Conservation (phyloP, 2,329 filamentous ascomycete species). For the Dactylellina sp. region DNA sequence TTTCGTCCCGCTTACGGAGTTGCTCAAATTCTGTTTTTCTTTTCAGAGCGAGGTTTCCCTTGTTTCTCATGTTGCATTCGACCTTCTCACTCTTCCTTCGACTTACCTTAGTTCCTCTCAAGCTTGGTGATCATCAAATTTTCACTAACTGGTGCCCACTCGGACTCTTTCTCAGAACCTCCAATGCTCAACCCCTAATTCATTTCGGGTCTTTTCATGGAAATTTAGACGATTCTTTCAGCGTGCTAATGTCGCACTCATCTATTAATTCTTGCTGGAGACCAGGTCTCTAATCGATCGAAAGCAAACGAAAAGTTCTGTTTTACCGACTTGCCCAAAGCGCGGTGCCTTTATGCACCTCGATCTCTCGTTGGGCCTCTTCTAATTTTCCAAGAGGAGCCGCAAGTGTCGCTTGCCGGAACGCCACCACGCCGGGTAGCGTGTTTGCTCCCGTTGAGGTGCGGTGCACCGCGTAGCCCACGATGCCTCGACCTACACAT, state of each 20-base stretch:
- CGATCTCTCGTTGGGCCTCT: no score
- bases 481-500: constrained; percentile 54
- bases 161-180: constrained; percentile 20
- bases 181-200: constrained; percentile 31
- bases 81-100: constrained; percentile 42
- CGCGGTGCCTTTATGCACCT: constrained; percentile 37
- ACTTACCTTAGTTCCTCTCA: constrained; percentile 33
- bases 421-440: constrained; percentile 50
- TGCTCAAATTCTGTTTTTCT: constrained; percentile 33
- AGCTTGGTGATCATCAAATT: constrained; percentile 20
- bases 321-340: constrained; percentile 27
- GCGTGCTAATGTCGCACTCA: constrained; percentile 19
- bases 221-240: constrained; percentile 21
- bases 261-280: constrained; percentile 23
- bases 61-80: constrained; percentile 52
- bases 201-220: constrained; percentile 8
- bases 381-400: no score
- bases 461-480: constrained; percentile 20
- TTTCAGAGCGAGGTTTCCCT: constrained; percentile 34
- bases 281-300: constrained; percentile 22
- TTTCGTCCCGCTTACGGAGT: constrained; percentile 24
- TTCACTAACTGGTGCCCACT: constrained; percentile 10
- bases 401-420: constrained; percentile 46
- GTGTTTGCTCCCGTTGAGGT: constrained; percentile 45
- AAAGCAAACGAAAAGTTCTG: constrained; percentile 7